Evolutionary conservation across 306 rosid species (phyloP), one percentile per base, ranked within the genome.

Genomic region (Boehmeria nivea): DNA sequence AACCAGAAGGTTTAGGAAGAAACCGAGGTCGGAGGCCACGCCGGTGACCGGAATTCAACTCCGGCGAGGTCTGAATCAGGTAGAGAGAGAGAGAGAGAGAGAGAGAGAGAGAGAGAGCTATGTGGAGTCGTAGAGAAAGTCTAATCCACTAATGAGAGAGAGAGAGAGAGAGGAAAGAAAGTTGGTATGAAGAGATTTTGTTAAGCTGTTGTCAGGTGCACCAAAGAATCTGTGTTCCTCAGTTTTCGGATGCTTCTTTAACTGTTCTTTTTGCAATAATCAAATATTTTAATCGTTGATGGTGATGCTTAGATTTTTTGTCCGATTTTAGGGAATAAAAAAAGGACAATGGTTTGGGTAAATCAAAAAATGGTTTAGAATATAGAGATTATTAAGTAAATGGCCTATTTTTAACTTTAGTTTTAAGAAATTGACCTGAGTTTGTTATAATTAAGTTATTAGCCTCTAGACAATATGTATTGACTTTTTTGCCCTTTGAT

Each of bases 61-160:
- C 48, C 20, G 58, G 44, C 59, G 67, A 65, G 27, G 23, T 17
- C 16, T 42, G n/a, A 25, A n/a, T n/a, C n/a, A n/a, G 17, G 5
- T 28, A 28, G 52, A 15, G 17, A 27, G 65, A 37, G 47, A 34
- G 2, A 61, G 19, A 19, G 48, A 27, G 45, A n/a, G n/a, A n/a
- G n/a, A n/a, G n/a, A 25, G 65, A 34, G 37, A 37, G 58, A 59
- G 65, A 15, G 2, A 15, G 31, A 42, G 51, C 43, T 26, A 11
- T 62, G 49, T 6, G 53, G 51, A 46, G 16, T 19, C 26, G 11
- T 20, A 19, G 9, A 25, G 12, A 64, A 27, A 56, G 59, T 34
- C 63, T 65, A 65, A 65, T 60, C 72, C 64, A 59, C 8, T 17
- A 27, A 37, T 6, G 64, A 69, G 47, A 49, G 33, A 38, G 68